Evolutionary conservation across 2,329 filamentous ascomycete species (phyloP), one percentile per base, ranked within the genome.

Genomic region (Coniochaeta sp.): DNA sequence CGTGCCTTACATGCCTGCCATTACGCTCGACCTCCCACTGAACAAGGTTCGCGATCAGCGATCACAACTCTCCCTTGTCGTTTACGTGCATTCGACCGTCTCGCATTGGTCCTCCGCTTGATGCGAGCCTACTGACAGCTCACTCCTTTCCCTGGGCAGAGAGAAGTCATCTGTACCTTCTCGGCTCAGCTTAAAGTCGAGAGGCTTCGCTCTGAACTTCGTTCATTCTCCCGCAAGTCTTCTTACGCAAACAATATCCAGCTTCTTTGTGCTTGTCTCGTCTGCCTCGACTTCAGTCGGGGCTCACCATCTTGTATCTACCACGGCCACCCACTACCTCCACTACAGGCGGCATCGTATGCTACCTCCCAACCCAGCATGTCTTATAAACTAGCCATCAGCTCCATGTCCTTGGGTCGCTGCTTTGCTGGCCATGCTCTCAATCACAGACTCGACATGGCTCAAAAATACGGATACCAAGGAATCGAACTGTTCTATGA

Each of bases 401-500:
- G 86, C 61, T 89, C 88, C 63, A 90, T 92, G 81, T 92, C 89
- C 57, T 80, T 93, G 1, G 89, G 90, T 47, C 85, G 88, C 47
- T 86, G 85, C 67, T 79, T 71, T 38, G 88, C 87, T 69, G 84
- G 88, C 64, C 90, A 93, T 72, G 77, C 79, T 31, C 78, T 93
- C 24, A 72, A 79, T 1, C 75, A 82, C 68, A 93, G 92, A 69
- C 81, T 93, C 57, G 79, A 86, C 69, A 82, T 86, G 75, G 89
- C 89, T 11, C 77, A 82, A 6, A 76, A 79, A 59, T 80, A 89
- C 66, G 86, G 86, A 22, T 85, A 91, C 69, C 72, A 81, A 61
- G 89, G 88, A 58, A 83, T 93, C 64, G 90, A 93, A 70, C 79
- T 92, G 22, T 92, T 91, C 76, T 86, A 88, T 71, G 89, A 93